Evolutionary conservation across 2,329 filamentous ascomycete species (phyloP).

Genomic region (Phialophora expanda): DNA sequence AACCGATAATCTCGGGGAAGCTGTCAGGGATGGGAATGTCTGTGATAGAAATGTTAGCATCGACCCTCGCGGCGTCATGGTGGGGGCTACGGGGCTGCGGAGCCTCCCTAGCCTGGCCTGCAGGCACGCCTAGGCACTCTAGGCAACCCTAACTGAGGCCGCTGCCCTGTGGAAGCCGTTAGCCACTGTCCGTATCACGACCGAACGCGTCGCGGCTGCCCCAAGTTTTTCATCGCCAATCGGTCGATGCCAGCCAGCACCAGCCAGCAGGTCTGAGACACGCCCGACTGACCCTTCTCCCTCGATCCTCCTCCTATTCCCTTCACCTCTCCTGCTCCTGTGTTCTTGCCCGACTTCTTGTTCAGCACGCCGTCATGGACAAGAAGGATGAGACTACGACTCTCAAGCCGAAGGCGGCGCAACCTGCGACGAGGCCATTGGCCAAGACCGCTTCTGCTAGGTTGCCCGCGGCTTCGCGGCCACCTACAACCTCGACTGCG

Average conservation of each 20-base stretch:
- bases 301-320: neutral
- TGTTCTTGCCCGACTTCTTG: neutral
- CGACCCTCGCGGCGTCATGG: neutral
- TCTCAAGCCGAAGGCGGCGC: constrained; percentile 41
- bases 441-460: constrained; percentile 45
- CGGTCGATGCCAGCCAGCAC: constrained; percentile 19
- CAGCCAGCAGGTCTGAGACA: constrained; percentile 17
- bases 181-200: neutral
- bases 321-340: neutral
- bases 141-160: neutral
- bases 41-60: constrained; percentile 18
- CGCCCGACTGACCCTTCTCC: constrained; percentile 1
- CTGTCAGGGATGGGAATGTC: constrained; percentile 1
- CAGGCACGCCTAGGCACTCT: neutral
- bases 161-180: neutral
- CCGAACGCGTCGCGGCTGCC: constrained; percentile 13
- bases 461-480: constrained; percentile 41
- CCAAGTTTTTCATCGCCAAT: constrained; percentile 8
- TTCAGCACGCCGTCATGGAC: constrained; percentile 26
- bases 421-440: constrained; percentile 44
- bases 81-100: neutral
- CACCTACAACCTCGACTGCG: constrained; percentile 40
- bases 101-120: neutral
- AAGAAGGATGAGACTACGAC: constrained; percentile 28
- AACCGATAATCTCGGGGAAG: constrained; percentile 24